These are phyloP conservation scores for Xylariaceae sp. DNA, from an alignment of 2,329 filamentous ascomycete genomes.

Conservation along the genomic window DNA sequence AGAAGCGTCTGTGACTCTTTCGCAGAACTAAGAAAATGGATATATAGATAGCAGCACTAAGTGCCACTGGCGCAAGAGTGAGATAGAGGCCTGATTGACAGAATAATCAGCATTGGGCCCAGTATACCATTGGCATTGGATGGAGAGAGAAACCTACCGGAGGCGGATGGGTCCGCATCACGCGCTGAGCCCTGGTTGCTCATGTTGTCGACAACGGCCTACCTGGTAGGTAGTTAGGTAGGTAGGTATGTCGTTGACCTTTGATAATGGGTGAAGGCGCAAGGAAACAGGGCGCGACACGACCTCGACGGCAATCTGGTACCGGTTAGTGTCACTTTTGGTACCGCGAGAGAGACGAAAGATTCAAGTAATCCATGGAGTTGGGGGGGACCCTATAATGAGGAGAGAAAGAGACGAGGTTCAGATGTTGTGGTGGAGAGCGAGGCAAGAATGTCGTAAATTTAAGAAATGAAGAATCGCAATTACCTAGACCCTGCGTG, in stretches of 20 bases:
- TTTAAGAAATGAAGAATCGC: constrained; percentile 6
- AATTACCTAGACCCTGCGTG: constrained; percentile 8
- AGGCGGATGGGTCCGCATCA: constrained; percentile 28
- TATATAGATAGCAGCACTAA: constrained; percentile 50
- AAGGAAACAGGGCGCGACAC: background rate
- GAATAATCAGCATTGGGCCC: constrained; percentile 23
- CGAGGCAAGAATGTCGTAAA: background rate
- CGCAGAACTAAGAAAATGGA: constrained; percentile 54
- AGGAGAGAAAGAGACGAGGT: background rate
- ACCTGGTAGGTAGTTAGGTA: too few relatives aligned
- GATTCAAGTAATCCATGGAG: too few relatives aligned
- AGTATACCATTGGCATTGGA: background rate
- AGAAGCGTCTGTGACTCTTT: constrained; percentile 54
- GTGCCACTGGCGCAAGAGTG: constrained; percentile 49
- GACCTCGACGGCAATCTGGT: background rate
- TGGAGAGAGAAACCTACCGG: constrained; percentile 31
- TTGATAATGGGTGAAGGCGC: background rate
- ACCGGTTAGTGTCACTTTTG: background rate
- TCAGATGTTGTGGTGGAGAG: background rate
- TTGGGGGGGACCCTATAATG: too few relatives aligned
- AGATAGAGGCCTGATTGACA: constrained; percentile 48
- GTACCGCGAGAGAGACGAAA: too few relatives aligned
- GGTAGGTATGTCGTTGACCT: constrained; percentile 14
- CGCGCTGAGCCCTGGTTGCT: constrained; percentile 32
- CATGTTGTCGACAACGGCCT: constrained; percentile 18